Conservation (phyloP, 331 rosid genomes). For the Pyracantha coccinea region DNA sequence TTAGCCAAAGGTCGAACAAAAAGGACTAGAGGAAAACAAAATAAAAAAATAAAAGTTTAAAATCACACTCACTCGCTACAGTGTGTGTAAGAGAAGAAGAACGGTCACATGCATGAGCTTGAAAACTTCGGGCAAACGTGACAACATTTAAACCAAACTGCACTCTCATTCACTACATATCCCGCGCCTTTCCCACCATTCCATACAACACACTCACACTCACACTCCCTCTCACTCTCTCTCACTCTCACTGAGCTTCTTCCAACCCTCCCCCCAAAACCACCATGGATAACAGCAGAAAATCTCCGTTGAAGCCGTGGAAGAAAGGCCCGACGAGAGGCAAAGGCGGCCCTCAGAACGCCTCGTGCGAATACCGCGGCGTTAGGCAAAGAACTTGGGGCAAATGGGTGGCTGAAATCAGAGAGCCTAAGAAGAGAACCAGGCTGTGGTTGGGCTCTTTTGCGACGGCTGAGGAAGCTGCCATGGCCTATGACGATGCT, state of each 20-base stretch:
- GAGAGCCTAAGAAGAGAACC: conserved; percentile 92
- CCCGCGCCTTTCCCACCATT: conserved; percentile 53
- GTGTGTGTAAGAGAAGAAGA: conserved; percentile 1
- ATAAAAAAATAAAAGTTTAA: too few species aligned
- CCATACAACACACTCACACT: conserved; percentile 36
- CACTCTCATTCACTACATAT: conserved; percentile 51
- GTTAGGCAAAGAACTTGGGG: conserved; percentile 95
- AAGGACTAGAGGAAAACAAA: too few species aligned
- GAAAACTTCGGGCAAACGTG: conserved; percentile 49
- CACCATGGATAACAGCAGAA: conserved; percentile 57
- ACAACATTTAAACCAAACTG: conserved; percentile 66
- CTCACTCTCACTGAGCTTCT: conserved; percentile 13
- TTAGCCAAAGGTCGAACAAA: too few species aligned
- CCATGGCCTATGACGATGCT: conserved; percentile 93
- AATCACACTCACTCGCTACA: too few species aligned
- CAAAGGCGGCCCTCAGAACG: conserved; percentile 91
- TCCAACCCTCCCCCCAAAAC: not conserved
- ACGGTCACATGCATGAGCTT: conserved; percentile 77
- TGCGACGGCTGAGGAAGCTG: conserved; percentile 92
- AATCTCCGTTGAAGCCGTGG: conserved; percentile 81
- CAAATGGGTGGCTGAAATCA: conserved; percentile 96
- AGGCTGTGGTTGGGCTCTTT: conserved; percentile 94
- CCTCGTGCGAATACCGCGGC: conserved; percentile 74
- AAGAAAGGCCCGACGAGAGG: conserved; percentile 90
- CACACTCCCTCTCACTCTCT: not conserved